phyloP scores from a whole-genome alignment of 2,329 filamentous ascomycete species.

The Leptosphaerulina australis region DNA sequence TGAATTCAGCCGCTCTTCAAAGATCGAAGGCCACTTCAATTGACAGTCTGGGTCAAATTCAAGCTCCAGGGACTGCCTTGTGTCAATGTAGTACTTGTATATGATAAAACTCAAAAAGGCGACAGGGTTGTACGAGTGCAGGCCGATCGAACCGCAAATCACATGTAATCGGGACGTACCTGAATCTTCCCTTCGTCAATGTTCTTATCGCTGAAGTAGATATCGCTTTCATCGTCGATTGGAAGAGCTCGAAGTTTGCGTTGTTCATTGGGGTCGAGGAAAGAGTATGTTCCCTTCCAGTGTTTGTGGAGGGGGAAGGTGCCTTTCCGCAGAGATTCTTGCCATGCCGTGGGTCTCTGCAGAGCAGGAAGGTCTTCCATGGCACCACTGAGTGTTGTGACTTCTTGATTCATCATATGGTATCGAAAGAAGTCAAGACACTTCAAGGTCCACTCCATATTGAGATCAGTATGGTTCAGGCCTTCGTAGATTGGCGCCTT shows the following conservation, averaged over 20 bases:
- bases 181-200: slow-evolving; percentile 39
- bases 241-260: slow-evolving; percentile 21
- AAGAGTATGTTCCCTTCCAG: slow-evolving; percentile 61
- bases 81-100: too few relatives aligned
- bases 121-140: too few relatives aligned
- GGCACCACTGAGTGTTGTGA: slow-evolving; percentile 46
- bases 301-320: slow-evolving; percentile 47
- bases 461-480: slow-evolving; percentile 45
- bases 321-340: slow-evolving; percentile 43
- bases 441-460: slow-evolving; percentile 56
- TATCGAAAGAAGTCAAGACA: slow-evolving; percentile 61
- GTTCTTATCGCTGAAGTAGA: slow-evolving; percentile 40
- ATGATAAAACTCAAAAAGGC: too few relatives aligned
- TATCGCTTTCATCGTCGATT: slow-evolving; percentile 28
- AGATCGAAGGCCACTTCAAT: slow-evolving; percentile 47
- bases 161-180: slow-evolving; percentile 21
- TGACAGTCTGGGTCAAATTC: slow-evolving; percentile 33
- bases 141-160: neutral
- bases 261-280: slow-evolving; percentile 37
- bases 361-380: slow-evolving; percentile 45
- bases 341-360: slow-evolving; percentile 54
- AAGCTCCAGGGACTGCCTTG: slow-evolving; percentile 41
- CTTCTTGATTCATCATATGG: slow-evolving; percentile 52
- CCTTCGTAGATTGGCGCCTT: slow-evolving; percentile 52
- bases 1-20: slow-evolving; percentile 51